Conservation (phyloP, 1,139 yeast genomes). For the Nematodospora anomalae region DNA sequence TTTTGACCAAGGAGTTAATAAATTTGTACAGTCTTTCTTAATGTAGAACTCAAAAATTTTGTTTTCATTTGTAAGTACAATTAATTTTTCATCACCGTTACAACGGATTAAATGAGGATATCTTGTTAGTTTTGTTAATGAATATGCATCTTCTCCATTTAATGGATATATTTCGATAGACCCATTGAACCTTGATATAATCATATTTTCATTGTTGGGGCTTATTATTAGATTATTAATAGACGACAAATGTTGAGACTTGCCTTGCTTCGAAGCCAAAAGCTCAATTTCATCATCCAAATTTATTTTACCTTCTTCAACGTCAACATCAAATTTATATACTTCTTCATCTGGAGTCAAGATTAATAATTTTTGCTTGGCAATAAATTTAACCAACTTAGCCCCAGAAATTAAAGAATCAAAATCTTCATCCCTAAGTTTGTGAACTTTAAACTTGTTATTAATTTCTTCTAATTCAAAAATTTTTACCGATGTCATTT, state of each 20-base stretch:
- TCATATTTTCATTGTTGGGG: slow-evolving; percentile 43
- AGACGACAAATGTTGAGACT: slow-evolving; percentile 34
- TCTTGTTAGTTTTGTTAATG: slow-evolving; percentile 53
- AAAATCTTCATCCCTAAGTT: slow-evolving; percentile 51
- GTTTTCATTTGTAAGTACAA: slow-evolving; percentile 73
- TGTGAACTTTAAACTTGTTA: slow-evolving; percentile 49
- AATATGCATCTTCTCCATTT: slow-evolving; percentile 17
- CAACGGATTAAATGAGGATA: slow-evolving; percentile 66
- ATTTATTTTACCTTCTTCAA: slow-evolving; percentile 23
- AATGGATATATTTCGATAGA: slow-evolving; percentile 54
- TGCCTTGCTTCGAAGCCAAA: slow-evolving; percentile 23
- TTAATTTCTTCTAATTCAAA: slow-evolving; percentile 52
- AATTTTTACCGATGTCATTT: slow-evolving; percentile 66
- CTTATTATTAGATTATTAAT: slow-evolving; percentile 55
- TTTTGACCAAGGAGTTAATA: slow-evolving; percentile 78
- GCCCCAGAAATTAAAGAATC: slow-evolving; percentile 56
- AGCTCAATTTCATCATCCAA: slow-evolving; percentile 45
- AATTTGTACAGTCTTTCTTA: slow-evolving; percentile 24
- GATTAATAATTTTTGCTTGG: slow-evolving; percentile 48
- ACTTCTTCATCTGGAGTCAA: slow-evolving; percentile 70
- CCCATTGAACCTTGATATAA: slow-evolving; percentile 65
- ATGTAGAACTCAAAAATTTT: slow-evolving; percentile 65
- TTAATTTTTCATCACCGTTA: slow-evolving; percentile 50
- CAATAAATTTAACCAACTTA: slow-evolving; percentile 46
- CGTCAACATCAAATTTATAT: slow-evolving; percentile 44